A percentile compares a stretch with the other conserved stretches of the same genome.
Evolutionary conservation across 2,329 filamentous ascomycete species (phyloP).

Genomic region (Herpotrichia juniperi): DNA sequence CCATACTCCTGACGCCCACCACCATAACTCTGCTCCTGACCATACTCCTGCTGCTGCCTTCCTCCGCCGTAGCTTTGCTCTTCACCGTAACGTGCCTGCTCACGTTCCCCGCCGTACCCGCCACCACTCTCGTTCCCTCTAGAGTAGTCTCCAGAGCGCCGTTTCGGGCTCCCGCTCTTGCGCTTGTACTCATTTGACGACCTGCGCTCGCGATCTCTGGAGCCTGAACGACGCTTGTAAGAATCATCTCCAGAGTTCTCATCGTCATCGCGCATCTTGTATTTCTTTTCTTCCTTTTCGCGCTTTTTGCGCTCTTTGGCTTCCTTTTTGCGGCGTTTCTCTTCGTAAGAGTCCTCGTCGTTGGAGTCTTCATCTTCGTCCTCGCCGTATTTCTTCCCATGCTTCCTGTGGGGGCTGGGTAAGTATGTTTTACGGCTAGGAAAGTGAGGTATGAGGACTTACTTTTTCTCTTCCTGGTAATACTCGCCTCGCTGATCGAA

Average conservation of each 20-base stretch:
- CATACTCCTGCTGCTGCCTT: neutral
- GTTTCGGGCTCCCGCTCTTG: conserved; percentile 28
- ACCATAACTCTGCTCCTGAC: conserved; percentile 1
- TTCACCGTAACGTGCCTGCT: conserved; percentile 31
- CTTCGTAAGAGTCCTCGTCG: conserved; percentile 37
- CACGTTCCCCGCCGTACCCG: conserved; percentile 21
- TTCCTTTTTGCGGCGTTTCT: conserved; percentile 36
- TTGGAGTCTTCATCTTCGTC: conserved; percentile 31
- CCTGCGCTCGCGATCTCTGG: conserved; percentile 18
- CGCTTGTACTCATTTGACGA: conserved; percentile 22
- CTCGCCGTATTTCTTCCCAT: conserved; percentile 39
- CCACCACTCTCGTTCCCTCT: conserved; percentile 5
- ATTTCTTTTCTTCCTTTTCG: conserved; percentile 49
- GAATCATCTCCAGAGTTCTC: conserved; percentile 36
- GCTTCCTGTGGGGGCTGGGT: conserved; percentile 31
- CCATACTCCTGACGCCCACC: conserved; percentile 7
- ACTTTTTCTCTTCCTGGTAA: conserved; percentile 51
- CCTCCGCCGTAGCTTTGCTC: conserved; percentile 16
- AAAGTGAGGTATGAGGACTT: conserved; percentile 13
- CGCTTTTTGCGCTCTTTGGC: conserved; percentile 44
- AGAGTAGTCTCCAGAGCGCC: conserved; percentile 25
- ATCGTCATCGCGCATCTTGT: conserved; percentile 46
- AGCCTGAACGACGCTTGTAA: conserved; percentile 30
- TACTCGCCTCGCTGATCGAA: conserved; percentile 45
- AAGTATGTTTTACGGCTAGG: conserved; percentile 1